These are phyloP conservation scores for Fonsecaea multimorphosa DNA, from an alignment of 2,329 filamentous ascomycete genomes.

Conservation along the genomic window DNA sequence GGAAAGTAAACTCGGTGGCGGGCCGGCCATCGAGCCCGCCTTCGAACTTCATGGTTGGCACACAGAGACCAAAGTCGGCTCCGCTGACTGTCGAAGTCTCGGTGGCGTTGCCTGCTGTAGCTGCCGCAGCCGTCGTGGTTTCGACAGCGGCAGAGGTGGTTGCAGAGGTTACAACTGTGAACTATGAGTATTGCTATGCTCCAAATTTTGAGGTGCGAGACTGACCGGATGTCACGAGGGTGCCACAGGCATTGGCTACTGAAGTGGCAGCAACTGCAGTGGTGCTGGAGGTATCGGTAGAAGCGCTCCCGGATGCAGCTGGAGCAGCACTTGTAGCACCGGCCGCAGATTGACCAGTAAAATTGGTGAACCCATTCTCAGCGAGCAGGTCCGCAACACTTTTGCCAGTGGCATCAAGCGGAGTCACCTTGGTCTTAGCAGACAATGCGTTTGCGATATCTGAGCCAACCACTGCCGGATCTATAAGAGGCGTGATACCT, in stretches of 20 bases:
- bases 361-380: conserved; percentile 68
- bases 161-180: conserved; percentile 20
- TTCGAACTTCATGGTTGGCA: conserved; percentile 63
- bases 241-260: conserved; percentile 30
- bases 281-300: conserved; percentile 19
- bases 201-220: neutral
- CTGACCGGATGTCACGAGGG: conserved; percentile 17
- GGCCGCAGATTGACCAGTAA: conserved; percentile 44
- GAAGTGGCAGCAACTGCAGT: conserved; percentile 30
- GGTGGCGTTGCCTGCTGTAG: conserved; percentile 22
- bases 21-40: conserved; percentile 59
- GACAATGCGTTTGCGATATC: conserved; percentile 67
- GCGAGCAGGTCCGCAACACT: conserved; percentile 69
- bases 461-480: conserved; percentile 65
- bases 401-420: conserved; percentile 66
- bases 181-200: neutral
- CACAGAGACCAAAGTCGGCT: conserved; percentile 59
- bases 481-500: conserved; percentile 71
- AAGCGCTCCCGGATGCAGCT: conserved; percentile 24
- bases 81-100: conserved; percentile 35
- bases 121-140: conserved; percentile 22
- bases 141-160: conserved; percentile 28
- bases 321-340: conserved; percentile 42
- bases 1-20: conserved; percentile 69
- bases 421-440: conserved; percentile 56